Evolutionary conservation across 495 filamentous ascomycete genomes (phyloP).

Genomic region (Aspergillus hancockii): DNA sequence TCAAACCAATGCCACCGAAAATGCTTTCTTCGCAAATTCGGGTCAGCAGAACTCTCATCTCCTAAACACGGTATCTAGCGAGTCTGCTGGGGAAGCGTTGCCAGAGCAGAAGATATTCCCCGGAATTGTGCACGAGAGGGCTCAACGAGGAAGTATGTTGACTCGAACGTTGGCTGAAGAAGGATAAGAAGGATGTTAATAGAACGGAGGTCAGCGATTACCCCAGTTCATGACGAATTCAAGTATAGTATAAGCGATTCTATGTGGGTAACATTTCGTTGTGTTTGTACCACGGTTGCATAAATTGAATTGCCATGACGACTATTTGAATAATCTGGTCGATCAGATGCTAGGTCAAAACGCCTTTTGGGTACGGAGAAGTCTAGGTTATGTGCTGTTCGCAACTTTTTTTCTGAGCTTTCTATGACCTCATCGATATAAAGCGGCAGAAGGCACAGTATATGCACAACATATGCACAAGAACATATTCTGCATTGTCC

Average conservation of each 20-base stretch:
- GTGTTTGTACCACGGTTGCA: background rate
- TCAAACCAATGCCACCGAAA: background rate
- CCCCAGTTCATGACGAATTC: background rate
- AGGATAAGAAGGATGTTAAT: background rate
- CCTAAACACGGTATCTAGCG: constrained; percentile 13
- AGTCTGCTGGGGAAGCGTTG: constrained; percentile 41
- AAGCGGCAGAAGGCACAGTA: background rate
- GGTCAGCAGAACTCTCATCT: background rate
- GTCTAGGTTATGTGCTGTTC: background rate
- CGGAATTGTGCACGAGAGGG: constrained; percentile 64
- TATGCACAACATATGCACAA: background rate
- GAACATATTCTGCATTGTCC: background rate
- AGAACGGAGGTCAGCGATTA: background rate
- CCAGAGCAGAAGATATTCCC: constrained; percentile 72
- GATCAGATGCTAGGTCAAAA: background rate
- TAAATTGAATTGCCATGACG: background rate
- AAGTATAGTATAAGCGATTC: background rate
- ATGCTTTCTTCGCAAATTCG: background rate
- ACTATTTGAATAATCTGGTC: background rate
- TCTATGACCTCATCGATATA: background rate
- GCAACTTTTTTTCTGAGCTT: background rate
- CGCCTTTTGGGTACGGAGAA: background rate
- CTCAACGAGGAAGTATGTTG: constrained; percentile 48
- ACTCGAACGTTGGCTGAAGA: constrained; percentile 6
- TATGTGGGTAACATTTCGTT: background rate